Evolutionary conservation across 169 alveolate species (phyloP).

Genomic region (Neospora caninum): DNA sequence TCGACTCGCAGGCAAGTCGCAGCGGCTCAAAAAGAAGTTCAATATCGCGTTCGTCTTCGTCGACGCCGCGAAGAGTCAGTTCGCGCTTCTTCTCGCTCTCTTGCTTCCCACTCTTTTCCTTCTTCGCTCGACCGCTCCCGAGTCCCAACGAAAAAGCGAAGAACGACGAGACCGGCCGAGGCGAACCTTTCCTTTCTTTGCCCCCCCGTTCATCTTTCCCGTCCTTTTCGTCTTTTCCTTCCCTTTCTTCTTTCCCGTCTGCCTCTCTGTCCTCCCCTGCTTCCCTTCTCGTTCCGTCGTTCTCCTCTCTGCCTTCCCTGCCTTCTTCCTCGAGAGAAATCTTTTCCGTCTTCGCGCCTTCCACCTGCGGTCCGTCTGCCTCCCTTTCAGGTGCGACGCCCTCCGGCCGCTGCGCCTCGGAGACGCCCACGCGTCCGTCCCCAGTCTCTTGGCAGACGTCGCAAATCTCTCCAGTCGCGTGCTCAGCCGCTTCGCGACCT

Average conservation of each 20-base stretch:
- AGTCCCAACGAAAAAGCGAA: not conserved
- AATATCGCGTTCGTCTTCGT: not conserved
- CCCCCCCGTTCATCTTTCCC: not conserved
- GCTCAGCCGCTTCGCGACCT: not conserved
- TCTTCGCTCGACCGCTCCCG: not conserved
- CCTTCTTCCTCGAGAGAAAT: not conserved
- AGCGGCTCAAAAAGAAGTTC: not conserved
- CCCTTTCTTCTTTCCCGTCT: not conserved
- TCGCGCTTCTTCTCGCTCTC: not conserved
- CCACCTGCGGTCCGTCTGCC: not conserved
- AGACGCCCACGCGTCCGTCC: not conserved
- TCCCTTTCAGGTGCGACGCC: not conserved
- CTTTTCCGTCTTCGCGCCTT: not conserved
- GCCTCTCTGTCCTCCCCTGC: no score
- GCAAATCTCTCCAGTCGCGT: not conserved
- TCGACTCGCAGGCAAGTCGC: not conserved
- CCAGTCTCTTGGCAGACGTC: not conserved
- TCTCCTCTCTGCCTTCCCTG: not conserved
- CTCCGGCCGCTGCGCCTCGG: not conserved
- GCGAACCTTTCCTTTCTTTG: not conserved
- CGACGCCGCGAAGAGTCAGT: not conserved
- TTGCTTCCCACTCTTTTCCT: not conserved
- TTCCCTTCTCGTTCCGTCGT: not conserved
- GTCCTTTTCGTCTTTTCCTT: not conserved
- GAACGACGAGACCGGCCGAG: not conserved